phyloP scores from a whole-genome alignment of 208 protist genomes.

The Leishmania major region DNA sequence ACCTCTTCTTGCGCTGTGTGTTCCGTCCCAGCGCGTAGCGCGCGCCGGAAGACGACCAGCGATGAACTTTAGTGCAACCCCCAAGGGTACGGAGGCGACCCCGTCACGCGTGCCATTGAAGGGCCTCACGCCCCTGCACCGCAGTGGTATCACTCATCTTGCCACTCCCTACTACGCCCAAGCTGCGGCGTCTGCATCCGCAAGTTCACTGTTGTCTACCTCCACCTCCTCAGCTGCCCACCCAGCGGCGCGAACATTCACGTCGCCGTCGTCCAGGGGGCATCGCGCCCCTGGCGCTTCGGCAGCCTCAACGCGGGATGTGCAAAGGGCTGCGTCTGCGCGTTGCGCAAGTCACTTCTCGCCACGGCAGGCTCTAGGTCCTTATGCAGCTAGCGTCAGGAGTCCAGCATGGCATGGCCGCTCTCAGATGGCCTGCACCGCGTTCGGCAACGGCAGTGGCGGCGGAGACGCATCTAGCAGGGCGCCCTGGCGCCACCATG shows the following conservation, averaged over 20 bases:
- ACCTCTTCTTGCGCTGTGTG: background rate
- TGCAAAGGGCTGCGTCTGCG: conserved; percentile 1
- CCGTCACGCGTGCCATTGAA: background rate
- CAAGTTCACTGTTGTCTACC: background rate
- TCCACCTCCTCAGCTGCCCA: background rate
- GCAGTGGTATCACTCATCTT: conserved; percentile 25
- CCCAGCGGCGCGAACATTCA: background rate
- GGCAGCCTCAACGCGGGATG: background rate
- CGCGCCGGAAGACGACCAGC: background rate
- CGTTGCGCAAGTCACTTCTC: background rate
- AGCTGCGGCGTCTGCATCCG: background rate
- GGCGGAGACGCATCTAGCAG: background rate
- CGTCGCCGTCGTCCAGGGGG: background rate
- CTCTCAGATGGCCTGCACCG: background rate
- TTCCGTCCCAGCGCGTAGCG: background rate
- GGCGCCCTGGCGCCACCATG: conserved; percentile 2
- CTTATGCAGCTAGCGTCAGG: background rate
- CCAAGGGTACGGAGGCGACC: background rate
- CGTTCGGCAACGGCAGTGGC: background rate
- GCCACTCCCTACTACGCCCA: conserved; percentile 1
- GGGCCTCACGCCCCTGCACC: conserved; percentile 3
- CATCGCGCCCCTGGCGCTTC: background rate
- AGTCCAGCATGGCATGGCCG: background rate
- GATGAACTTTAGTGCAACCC: background rate
- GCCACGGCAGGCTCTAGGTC: background rate